phyloP scores from a whole-genome alignment of 2,329 filamentous ascomycete species.

The Trichoderma lentiforme region DNA sequence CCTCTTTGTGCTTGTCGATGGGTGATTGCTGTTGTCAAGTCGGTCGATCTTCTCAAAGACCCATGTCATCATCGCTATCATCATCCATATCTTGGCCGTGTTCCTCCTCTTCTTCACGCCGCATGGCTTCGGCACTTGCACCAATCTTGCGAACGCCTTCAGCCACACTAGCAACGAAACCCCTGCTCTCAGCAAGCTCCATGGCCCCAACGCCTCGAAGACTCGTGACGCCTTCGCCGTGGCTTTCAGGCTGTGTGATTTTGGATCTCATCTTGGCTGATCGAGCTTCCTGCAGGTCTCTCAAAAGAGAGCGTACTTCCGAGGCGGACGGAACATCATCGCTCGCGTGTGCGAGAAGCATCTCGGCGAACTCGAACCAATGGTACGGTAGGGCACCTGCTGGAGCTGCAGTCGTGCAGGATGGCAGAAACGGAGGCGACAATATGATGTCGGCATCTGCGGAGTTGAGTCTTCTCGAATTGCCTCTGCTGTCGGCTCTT shows the following conservation, averaged over 20 bases:
- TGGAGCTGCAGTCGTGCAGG: constrained; percentile 67
- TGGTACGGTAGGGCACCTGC: constrained; percentile 80
- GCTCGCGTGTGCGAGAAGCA: constrained; percentile 77
- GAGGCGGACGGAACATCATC: constrained; percentile 77
- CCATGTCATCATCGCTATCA: constrained; percentile 55
- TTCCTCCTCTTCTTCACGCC: constrained; percentile 74
- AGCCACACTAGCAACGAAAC: constrained; percentile 80
- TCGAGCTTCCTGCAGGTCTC: constrained; percentile 82
- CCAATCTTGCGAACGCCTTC: constrained; percentile 85
- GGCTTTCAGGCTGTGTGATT: constrained; percentile 67
- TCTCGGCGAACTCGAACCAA: constrained; percentile 88
- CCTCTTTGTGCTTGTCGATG: background rate
- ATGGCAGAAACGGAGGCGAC: constrained; percentile 74
- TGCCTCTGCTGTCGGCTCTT: constrained; percentile 46
- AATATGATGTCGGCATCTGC: constrained; percentile 35
- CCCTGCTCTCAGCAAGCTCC: constrained; percentile 84
- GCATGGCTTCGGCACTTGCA: constrained; percentile 71
- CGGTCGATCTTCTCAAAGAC: constrained; percentile 1
- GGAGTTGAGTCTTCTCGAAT: constrained; percentile 35
- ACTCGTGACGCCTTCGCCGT: constrained; percentile 66
- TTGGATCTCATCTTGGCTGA: constrained; percentile 84
- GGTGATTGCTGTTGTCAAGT: background rate
- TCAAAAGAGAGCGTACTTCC: constrained; percentile 68
- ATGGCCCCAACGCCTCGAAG: constrained; percentile 79
- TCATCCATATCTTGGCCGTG: constrained; percentile 59